These are phyloP conservation scores for Crithidia bombi DNA, from an alignment of 208 protist genomes.

Conservation along the genomic window DNA sequence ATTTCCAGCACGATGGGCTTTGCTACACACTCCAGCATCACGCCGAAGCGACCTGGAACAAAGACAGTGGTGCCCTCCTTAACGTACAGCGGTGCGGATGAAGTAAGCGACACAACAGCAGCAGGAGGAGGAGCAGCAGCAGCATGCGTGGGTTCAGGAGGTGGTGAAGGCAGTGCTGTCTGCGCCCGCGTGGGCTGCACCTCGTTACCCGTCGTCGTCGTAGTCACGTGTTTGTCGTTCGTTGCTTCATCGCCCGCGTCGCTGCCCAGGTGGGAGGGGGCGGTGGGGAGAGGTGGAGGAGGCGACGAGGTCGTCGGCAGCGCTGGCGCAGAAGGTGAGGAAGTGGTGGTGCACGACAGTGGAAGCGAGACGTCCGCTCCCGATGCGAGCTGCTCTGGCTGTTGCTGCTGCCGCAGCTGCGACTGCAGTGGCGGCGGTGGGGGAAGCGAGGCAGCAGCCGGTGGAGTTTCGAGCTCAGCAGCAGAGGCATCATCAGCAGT, in stretches of 20 bases:
- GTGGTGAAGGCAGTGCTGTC: slow-evolving; percentile 1
- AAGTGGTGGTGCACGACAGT: background rate
- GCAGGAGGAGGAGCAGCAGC: background rate
- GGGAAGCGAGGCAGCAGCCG: too few relatives aligned
- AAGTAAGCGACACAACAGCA: background rate
- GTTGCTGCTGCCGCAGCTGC: slow-evolving; percentile 7
- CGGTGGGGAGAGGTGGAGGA: background rate
- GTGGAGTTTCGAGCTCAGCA: too few relatives aligned
- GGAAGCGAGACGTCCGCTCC: background rate
- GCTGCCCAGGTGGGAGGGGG: background rate
- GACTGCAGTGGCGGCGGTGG: too few relatives aligned
- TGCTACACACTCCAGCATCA: slow-evolving; percentile 44
- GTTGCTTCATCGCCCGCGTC: too few relatives aligned
- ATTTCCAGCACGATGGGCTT: slow-evolving; percentile 19
- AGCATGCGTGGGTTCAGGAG: background rate
- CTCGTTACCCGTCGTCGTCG: too few relatives aligned
- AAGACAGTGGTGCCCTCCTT: slow-evolving; percentile 34
- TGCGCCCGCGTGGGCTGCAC: too few relatives aligned
- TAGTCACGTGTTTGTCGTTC: too few relatives aligned
- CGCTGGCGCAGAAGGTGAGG: background rate
- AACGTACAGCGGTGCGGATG: slow-evolving; percentile 29
- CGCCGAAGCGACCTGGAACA: slow-evolving; percentile 44
- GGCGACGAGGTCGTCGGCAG: background rate
- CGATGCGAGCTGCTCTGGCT: background rate
- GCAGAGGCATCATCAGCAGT: too few relatives aligned